A percentile compares a stretch with the other conserved stretches of the same genome.
Conservation (phyloP, 352 stramenopile genomes). For the Blastocystis sp. region DNA sequence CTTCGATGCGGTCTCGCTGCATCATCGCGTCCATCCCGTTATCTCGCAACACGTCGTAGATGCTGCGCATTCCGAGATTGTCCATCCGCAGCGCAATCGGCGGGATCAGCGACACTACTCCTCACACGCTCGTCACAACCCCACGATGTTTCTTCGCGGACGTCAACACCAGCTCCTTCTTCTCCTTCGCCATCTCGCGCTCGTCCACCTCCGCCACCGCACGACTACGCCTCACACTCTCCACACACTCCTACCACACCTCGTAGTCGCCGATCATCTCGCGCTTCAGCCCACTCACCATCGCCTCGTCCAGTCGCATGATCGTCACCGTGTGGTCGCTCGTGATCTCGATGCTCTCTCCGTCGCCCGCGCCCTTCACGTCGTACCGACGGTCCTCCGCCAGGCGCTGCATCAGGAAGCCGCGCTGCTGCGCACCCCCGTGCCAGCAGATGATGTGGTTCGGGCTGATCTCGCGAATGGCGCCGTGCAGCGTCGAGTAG, state of each 20-base stretch:
- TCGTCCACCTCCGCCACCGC: slow-evolving; percentile 29
- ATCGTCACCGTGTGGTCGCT: slow-evolving; percentile 29
- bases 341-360: slow-evolving; percentile 4
- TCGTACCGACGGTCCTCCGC: slow-evolving; percentile 6
- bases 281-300: not conserved
- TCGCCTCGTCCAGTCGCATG: slow-evolving; percentile 32
- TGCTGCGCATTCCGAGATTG: not conserved
- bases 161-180: slow-evolving; percentile 14
- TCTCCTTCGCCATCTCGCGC: not conserved
- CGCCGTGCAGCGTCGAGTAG: slow-evolving; percentile 24
- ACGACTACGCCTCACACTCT: not conserved
- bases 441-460: slow-evolving; percentile 62
- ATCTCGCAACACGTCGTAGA: slow-evolving; percentile 14
- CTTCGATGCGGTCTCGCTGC: slow-evolving; percentile 16
- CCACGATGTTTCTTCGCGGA: not conserved
- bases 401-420: slow-evolving; percentile 12
- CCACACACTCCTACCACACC: not conserved
- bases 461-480: slow-evolving; percentile 6
- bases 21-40: slow-evolving; percentile 10
- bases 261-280: slow-evolving; percentile 26
- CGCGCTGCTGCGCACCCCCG: not conserved
- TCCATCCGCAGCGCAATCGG: slow-evolving; percentile 30
- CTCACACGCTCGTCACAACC: not conserved
- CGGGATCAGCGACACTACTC: not conserved
- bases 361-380: not conserved